Percentiles rank a stretch among this genome's conserved stretches.
Conservation (phyloP, 1,284 basidiomycete species). For the Retiboletus flavoniger region DNA sequence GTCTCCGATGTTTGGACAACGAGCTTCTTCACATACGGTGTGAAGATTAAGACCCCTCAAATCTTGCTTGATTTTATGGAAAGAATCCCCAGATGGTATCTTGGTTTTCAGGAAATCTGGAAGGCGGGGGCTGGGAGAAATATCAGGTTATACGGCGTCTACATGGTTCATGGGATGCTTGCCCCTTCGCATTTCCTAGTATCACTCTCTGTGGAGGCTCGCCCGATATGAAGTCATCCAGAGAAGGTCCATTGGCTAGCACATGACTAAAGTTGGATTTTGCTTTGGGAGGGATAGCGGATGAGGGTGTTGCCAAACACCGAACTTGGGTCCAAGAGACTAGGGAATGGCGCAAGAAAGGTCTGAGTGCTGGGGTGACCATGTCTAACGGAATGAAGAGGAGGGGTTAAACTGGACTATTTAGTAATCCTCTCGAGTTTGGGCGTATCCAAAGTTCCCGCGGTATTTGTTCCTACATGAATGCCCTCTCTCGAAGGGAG, state of each 20-base stretch:
- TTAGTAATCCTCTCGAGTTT: conserved; percentile 18
- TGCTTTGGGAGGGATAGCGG: conserved; percentile 27
- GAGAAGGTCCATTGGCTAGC: conserved; percentile 70
- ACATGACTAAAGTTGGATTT: conserved; percentile 53
- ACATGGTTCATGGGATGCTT: conserved; percentile 8
- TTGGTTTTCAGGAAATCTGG: conserved; percentile 93
- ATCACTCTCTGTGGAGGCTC: conserved; percentile 64
- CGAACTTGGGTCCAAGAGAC: conserved; percentile 33
- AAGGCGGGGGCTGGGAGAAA: conserved; percentile 69
- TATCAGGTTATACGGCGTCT: background rate
- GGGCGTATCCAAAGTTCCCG: conserved; percentile 4
- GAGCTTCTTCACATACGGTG: conserved; percentile 98
- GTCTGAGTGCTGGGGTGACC: conserved; percentile 17
- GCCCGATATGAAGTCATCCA: conserved; percentile 84
- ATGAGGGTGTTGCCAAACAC: conserved; percentile 57
- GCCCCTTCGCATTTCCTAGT: conserved; percentile 80
- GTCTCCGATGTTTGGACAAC: conserved; percentile 99
- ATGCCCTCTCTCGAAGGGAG: conserved; percentile 84
- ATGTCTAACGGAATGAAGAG: conserved; percentile 8
- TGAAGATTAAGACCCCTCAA: conserved; percentile 88
- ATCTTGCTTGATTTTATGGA: conserved; percentile 93
- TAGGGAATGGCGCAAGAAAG: conserved; percentile 9
- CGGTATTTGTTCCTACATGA: conserved; percentile 48
- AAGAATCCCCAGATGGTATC: conserved; percentile 88
- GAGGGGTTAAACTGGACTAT: background rate